Conservation (phyloP, 2,329 filamentous ascomycete genomes). For the Mycosphaerella sp. region DNA sequence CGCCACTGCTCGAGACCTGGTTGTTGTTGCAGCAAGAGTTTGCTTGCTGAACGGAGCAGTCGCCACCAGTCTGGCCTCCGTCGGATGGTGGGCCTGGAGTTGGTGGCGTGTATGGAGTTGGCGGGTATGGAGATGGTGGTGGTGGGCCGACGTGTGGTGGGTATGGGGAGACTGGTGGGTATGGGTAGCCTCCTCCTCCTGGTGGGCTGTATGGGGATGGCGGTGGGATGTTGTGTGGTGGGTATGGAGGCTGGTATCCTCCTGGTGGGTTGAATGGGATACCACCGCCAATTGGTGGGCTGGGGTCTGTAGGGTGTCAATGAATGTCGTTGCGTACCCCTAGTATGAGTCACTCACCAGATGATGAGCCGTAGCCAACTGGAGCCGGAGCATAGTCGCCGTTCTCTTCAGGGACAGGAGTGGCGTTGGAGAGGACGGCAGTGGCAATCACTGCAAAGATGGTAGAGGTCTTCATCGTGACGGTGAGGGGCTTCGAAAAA, state of each 20-base stretch:
- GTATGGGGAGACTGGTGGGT: background rate
- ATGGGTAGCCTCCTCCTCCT: too few species aligned
- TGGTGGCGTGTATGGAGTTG: too few species aligned
- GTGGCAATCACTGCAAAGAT: constrained; percentile 14
- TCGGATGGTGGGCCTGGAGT: background rate
- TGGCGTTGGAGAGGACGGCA: constrained; percentile 12
- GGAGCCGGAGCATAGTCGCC: background rate
- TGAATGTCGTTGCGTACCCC: too few species aligned
- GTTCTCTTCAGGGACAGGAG: constrained; percentile 10
- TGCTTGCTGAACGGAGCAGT: constrained; percentile 1
- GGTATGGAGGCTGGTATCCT: too few species aligned
- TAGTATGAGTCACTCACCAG: too few species aligned
- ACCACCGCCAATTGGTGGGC: too few species aligned
- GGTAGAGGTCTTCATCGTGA: constrained; percentile 13
- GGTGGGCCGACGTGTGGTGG: background rate
- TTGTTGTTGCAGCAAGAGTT: constrained; percentile 11
- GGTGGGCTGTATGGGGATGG: too few species aligned
- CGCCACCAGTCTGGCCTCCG: background rate
- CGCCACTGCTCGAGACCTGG: background rate
- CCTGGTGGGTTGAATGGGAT: too few species aligned
- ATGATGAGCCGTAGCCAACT: background rate
- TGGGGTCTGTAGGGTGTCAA: too few species aligned
- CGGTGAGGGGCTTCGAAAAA: background rate
- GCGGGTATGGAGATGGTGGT: too few species aligned
- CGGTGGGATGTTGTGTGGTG: background rate